Conservation (phyloP, 352 stramenopile genomes). For the Pythium monospermum region DNA sequence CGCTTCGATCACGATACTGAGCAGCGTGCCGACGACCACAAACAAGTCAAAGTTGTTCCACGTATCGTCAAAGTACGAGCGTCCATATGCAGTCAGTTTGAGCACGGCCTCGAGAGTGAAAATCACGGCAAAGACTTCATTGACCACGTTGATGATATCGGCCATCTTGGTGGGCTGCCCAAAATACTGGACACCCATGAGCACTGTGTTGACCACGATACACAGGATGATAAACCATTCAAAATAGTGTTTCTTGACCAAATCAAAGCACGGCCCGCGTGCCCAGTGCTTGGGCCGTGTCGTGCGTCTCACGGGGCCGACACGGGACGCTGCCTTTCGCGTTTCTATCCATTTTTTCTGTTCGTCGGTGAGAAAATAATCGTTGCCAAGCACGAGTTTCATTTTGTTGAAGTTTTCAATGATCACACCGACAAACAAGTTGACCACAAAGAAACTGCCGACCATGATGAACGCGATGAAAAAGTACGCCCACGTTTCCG, state of each 20-base stretch:
- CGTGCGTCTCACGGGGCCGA: slow-evolving; percentile 55
- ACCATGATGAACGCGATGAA: slow-evolving; percentile 91
- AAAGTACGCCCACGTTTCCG: slow-evolving; percentile 74
- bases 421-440: slow-evolving; percentile 93
- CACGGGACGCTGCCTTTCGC: slow-evolving; percentile 54
- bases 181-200: slow-evolving; percentile 87
- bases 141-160: slow-evolving; percentile 59
- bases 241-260: slow-evolving; percentile 67
- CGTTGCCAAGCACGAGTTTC: slow-evolving; percentile 68
- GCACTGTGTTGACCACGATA: slow-evolving; percentile 87
- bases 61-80: slow-evolving; percentile 75
- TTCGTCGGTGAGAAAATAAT: slow-evolving; percentile 83
- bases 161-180: slow-evolving; percentile 60
- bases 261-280: slow-evolving; percentile 55
- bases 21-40: slow-evolving; percentile 59
- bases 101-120: slow-evolving; percentile 87
- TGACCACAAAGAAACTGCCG: slow-evolving; percentile 92
- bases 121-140: slow-evolving; percentile 83
- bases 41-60: slow-evolving; percentile 92
- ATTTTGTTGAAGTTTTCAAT: slow-evolving; percentile 94
- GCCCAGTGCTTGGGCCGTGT: slow-evolving; percentile 46
- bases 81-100: slow-evolving; percentile 80
- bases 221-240: slow-evolving; percentile 87
- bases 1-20: slow-evolving; percentile 53
- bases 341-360: slow-evolving; percentile 90